phyloP scores from a whole-genome alignment of 73 alveolate genomes.

The Urostyla sp. region DNA sequence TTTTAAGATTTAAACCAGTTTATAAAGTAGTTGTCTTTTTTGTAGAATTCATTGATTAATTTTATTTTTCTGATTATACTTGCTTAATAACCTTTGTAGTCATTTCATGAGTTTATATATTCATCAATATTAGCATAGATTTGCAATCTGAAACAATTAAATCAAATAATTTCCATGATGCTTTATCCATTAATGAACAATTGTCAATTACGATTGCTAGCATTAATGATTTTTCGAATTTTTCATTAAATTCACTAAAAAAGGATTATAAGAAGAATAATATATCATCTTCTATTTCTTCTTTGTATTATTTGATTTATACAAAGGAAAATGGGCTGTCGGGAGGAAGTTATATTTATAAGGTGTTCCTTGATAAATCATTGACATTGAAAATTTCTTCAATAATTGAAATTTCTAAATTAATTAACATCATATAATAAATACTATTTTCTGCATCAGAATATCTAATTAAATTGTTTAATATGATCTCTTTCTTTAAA shows the following conservation, averaged over 20 bases:
- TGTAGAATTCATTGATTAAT: too few species aligned
- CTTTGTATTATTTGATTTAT: neutral
- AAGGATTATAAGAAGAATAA: constrained; percentile 15
- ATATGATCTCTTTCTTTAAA: neutral
- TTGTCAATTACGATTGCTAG: constrained; percentile 20
- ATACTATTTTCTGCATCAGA: constrained; percentile 41
- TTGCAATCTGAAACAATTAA: neutral
- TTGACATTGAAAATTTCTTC: constrained; percentile 27
- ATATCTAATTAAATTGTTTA: neutral
- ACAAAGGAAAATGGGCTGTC: neutral
- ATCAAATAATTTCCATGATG: constrained; percentile 31
- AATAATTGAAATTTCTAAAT: neutral
- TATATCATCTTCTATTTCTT: constrained; percentile 26
- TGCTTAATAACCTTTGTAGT: neutral
- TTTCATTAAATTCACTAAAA: neutral
- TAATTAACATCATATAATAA: neutral
- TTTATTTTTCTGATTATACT: too few species aligned
- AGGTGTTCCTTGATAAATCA: neutral
- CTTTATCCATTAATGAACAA: constrained; percentile 31
- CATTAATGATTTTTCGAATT: neutral
- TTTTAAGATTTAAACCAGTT: neutral
- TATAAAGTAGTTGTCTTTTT: neutral
- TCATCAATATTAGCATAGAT: constrained; percentile 1
- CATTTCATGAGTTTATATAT: neutral
- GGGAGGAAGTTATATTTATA: neutral